These are phyloP conservation scores for Jacaranda copaia DNA, from an alignment of 257 asterid genomes.

Conservation along the genomic window DNA sequence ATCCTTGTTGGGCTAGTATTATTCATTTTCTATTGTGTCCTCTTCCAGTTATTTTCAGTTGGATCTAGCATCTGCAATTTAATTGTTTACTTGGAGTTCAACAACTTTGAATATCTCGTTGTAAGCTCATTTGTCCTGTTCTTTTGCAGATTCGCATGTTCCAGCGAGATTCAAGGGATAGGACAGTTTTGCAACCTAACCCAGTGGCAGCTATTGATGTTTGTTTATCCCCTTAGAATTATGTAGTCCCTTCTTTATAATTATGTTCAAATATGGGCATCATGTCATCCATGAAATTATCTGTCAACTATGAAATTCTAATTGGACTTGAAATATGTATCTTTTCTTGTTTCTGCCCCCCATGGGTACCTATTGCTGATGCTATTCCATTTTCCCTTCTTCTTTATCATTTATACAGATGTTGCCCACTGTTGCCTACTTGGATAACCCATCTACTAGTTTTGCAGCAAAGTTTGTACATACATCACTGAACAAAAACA, in stretches of 20 bases:
- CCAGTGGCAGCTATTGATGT: slow-evolving; percentile 99
- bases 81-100: slow-evolving; percentile 24
- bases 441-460: slow-evolving; percentile 94
- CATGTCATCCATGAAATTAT: slow-evolving; percentile 9
- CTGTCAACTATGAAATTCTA: background rate
- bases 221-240: slow-evolving; percentile 42
- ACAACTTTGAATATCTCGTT: slow-evolving; percentile 5
- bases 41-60: slow-evolving; percentile 20
- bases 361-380: slow-evolving; percentile 15
- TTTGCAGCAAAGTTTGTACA: slow-evolving; percentile 98
- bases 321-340: slow-evolving; percentile 1
- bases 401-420: slow-evolving; percentile 65
- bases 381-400: slow-evolving; percentile 21
- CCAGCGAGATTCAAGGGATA: slow-evolving; percentile 90
- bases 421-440: slow-evolving; percentile 83
- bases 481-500: slow-evolving; percentile 93
- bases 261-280: slow-evolving; percentile 18
- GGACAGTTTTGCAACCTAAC: slow-evolving; percentile 90
- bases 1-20: slow-evolving; percentile 13
- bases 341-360: slow-evolving; percentile 15
- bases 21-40: slow-evolving; percentile 12
- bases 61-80: slow-evolving; percentile 26
- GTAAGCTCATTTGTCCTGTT: slow-evolving; percentile 22
- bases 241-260: slow-evolving; percentile 15
- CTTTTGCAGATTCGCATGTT: slow-evolving; percentile 87